Base-by-base conservation (phyloP, 2,329 filamentous ascomycete species). In the Xylaria sp. region DNA sequence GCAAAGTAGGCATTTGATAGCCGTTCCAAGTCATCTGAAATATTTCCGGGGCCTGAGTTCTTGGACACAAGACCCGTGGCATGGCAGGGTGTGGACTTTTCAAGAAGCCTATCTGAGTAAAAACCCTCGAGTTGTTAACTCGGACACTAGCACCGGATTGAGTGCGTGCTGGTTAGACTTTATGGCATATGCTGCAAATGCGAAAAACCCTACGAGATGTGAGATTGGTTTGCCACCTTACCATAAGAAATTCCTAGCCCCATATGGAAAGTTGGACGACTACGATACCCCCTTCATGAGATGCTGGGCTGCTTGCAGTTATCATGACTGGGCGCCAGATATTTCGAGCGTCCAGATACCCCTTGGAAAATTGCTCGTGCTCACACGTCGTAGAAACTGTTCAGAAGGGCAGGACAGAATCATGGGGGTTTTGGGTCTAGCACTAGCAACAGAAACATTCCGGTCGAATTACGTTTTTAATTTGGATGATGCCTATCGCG, bases 401-500 rank as follows among this genome's bases (percentile, higher is more conserved):
- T 18, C 58, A 52, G 46, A 61, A 41, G 48, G 54, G 59, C 48
- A 34, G 34, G 59, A 54, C 23, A 62, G 13, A 7, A 54, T 62
- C 10, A 20, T 62, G 10, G 59, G 59, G 6, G 48, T 62, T 2
- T 34, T 54, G 9, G 59, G 58, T 25, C 20, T 61, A 15, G 28
- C 58, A n/a, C 46, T 51, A 8, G 52, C 59, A 23, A 23, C 34
- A n/a, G 48, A 54, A 44, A 12, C 44, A 34, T 62, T 62, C 23
- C 20, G 10, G 13, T 12, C 23, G 32, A 34, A 62, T 13, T 2
- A 34, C 12, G 44, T 54, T 62, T 52, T n/a, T 44, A 52, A n/a
- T 7, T 62, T 62, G 20, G 59, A 62, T 44, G 34, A 62, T 44
- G 59, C 59, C 34, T 62, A 62, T 32, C 59, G 48, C 54, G 59